Conservation (phyloP, 768 basidiomycete species). For the Saitozyma podzolica region DNA sequence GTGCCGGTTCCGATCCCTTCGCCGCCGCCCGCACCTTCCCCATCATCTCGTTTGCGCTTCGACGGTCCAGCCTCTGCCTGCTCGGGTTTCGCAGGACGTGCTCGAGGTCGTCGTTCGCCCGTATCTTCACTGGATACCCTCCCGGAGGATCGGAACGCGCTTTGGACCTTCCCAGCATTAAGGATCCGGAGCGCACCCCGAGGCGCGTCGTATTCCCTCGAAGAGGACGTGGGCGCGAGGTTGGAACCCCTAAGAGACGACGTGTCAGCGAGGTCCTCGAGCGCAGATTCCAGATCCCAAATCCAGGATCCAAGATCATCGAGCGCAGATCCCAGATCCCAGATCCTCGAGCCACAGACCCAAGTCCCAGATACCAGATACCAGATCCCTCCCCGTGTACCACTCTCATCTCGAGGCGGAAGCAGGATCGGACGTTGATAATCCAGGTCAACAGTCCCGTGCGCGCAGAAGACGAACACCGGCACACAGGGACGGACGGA, state of each 20-base stretch:
- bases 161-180: constrained; percentile 31
- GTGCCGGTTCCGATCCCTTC: constrained; percentile 5
- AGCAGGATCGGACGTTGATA: too few species aligned
- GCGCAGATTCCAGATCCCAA: neutral
- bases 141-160: constrained; percentile 32
- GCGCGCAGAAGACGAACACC: neutral
- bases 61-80: neutral
- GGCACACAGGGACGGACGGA: too few species aligned
- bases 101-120: constrained; percentile 15
- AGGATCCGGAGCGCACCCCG: constrained; percentile 40
- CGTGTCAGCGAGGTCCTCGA: constrained; percentile 2
- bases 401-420: too few species aligned
- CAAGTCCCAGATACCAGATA: too few species aligned
- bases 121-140: constrained; percentile 32
- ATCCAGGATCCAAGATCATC: too few species aligned
- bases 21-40: neutral
- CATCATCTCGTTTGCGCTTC: constrained; percentile 4
- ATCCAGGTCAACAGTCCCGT: too few species aligned
- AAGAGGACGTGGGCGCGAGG: constrained; percentile 26
- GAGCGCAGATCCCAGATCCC: too few species aligned
- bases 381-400: too few species aligned
- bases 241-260: constrained; percentile 26
- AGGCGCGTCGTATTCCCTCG: constrained; percentile 38
- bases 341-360: too few species aligned
- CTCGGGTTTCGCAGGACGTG: neutral